These are phyloP conservation scores for Mycena leptocephala DNA, from an alignment of 768 basidiomycete species.

Conservation along the genomic window DNA sequence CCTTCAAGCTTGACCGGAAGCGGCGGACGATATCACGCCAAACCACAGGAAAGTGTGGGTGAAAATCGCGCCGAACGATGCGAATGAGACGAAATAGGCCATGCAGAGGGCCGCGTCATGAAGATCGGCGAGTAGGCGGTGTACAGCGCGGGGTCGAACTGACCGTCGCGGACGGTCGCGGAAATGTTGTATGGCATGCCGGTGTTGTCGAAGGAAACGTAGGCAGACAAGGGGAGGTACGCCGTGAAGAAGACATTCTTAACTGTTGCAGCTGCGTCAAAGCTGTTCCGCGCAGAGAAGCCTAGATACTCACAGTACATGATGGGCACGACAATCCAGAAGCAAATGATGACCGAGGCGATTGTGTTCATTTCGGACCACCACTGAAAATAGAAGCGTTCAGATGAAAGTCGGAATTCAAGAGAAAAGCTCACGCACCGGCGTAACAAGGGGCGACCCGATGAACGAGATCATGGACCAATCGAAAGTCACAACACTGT, in stretches of 20 bases:
- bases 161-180: conserved; percentile 71
- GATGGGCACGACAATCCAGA: conserved; percentile 85
- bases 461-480: conserved; percentile 74
- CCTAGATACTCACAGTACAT: conserved; percentile 72
- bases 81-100: conserved; percentile 84
- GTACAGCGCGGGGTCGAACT: conserved; percentile 80
- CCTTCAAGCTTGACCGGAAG: conserved; percentile 75
- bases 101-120: conserved; percentile 78
- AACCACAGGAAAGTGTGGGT: conserved; percentile 92
- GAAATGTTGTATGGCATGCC: conserved; percentile 76
- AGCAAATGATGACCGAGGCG: conserved; percentile 75
- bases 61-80: conserved; percentile 79
- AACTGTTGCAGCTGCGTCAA: conserved; percentile 57
- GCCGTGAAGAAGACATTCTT: conserved; percentile 74
- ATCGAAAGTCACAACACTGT: conserved; percentile 75
- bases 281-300: neutral
- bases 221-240: conserved; percentile 52
- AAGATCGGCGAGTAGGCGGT: conserved; percentile 86
- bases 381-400: conserved; percentile 65
- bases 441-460: conserved; percentile 70
- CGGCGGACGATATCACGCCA: conserved; percentile 84
- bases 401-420: neutral
- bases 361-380: conserved; percentile 87
- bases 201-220: conserved; percentile 85
- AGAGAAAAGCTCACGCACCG: conserved; percentile 55